Conservation (phyloP, 2,329 filamentous ascomycete genomes). For the Camillea tinctor region DNA sequence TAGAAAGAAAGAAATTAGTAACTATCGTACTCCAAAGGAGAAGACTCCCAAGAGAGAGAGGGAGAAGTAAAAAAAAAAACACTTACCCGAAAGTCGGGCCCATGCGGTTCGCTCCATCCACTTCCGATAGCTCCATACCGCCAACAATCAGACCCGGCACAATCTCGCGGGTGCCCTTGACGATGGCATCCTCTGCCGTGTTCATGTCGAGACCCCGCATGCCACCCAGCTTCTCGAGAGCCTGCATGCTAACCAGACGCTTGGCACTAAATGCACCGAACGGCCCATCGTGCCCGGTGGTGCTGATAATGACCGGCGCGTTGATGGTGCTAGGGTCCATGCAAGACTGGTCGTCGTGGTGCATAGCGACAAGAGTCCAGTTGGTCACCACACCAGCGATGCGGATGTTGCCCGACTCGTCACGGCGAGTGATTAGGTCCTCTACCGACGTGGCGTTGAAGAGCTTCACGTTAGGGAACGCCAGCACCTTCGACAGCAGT, state of each 20-base stretch:
- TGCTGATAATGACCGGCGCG: conserved; percentile 82
- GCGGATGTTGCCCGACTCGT: conserved; percentile 54
- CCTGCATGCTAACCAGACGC: conserved; percentile 84
- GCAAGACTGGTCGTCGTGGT: conserved; percentile 87
- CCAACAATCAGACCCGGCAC: conserved; percentile 88
- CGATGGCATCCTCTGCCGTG: conserved; percentile 85
- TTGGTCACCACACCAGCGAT: conserved; percentile 92
- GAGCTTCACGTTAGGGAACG: conserved; percentile 89
- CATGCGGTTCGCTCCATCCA: conserved; percentile 91
- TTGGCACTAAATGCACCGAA: conserved; percentile 92
- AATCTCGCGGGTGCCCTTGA: conserved; percentile 86
- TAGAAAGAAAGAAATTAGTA: conserved; percentile 32
- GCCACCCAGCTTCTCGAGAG: conserved; percentile 78
- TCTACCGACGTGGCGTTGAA: conserved; percentile 95
- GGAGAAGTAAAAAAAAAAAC: not conserved
- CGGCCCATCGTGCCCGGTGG: conserved; percentile 86
- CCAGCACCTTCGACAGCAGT: conserved; percentile 76
- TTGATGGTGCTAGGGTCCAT: conserved; percentile 99
- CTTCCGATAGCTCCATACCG: conserved; percentile 89
- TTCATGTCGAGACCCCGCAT: conserved; percentile 97
- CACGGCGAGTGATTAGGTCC: conserved; percentile 81
- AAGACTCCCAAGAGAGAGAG: not conserved
- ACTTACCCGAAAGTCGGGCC: conserved; percentile 45
- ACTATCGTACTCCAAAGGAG: not conserved
- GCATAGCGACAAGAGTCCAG: conserved; percentile 88